A percentile compares a stretch with the other conserved stretches of the same genome.
Evolutionary conservation across 2,329 filamentous ascomycete species (phyloP).

Genomic region (Drechslera avenae): DNA sequence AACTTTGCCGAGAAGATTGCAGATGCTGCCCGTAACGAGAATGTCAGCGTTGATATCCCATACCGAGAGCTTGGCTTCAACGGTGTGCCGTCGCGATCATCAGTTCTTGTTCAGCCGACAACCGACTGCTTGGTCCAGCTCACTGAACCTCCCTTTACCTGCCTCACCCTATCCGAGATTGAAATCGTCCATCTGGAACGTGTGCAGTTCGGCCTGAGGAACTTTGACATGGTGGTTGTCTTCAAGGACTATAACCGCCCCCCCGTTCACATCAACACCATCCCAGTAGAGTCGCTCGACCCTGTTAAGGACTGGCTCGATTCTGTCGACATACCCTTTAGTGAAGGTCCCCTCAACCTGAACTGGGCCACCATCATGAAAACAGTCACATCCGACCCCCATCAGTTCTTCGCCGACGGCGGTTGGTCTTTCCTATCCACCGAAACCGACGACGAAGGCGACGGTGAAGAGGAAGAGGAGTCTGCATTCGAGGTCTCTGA

Average conservation of each 20-base stretch:
- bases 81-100: slow-evolving; percentile 93
- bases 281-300: slow-evolving; percentile 92
- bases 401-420: slow-evolving; percentile 92
- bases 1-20: slow-evolving; percentile 96
- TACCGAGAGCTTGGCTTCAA: slow-evolving; percentile 96
- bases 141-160: slow-evolving; percentile 95
- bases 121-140: slow-evolving; percentile 97
- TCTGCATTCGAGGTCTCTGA: slow-evolving; percentile 91
- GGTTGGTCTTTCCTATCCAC: slow-evolving; percentile 92
- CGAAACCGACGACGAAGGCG: slow-evolving; percentile 83
- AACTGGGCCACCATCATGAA: slow-evolving; percentile 99
- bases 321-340: slow-evolving; percentile 90
- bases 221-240: slow-evolving; percentile 97
- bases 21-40: slow-evolving; percentile 88
- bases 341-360: slow-evolving; percentile 92
- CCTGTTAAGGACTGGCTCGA: slow-evolving; percentile 98
- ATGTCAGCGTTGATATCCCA: slow-evolving; percentile 92
- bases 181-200: slow-evolving; percentile 95
- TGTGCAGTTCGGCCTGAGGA: slow-evolving; percentile 95
- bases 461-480: slow-evolving; percentile 80
- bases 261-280: slow-evolving; percentile 95
- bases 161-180: slow-evolving; percentile 92
- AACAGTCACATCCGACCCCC: slow-evolving; percentile 90
- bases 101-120: slow-evolving; percentile 92
- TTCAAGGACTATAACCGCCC: slow-evolving; percentile 96